phyloP scores from a whole-genome alignment of 2,329 filamentous ascomycete genomes.

The Verticillium dahliae region DNA sequence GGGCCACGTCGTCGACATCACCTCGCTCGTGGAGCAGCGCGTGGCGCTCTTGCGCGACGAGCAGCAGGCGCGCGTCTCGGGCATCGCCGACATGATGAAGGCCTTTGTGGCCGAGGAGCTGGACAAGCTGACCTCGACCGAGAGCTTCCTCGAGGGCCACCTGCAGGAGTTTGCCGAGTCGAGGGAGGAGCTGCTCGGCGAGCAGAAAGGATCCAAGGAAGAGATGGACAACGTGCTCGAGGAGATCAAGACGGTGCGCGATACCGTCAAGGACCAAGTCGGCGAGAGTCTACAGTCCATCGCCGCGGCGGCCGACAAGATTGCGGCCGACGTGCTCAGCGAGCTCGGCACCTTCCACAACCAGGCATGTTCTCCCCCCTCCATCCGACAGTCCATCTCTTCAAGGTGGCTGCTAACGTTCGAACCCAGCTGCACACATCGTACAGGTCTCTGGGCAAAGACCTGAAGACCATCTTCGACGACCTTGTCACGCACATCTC shows the following conservation, averaged over 20 bases:
- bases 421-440: constrained; percentile 66
- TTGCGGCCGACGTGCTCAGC: constrained; percentile 80
- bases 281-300: constrained; percentile 79
- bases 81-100: constrained; percentile 66
- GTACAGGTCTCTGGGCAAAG: constrained; percentile 74
- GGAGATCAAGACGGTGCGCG: constrained; percentile 83
- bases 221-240: constrained; percentile 89
- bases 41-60: constrained; percentile 66
- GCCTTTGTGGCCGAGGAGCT: constrained; percentile 71
- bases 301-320: constrained; percentile 76
- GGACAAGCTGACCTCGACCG: constrained; percentile 61
- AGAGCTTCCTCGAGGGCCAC: constrained; percentile 64
- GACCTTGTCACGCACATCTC: constrained; percentile 68
- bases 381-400: not conserved
- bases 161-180: constrained; percentile 61
- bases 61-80: constrained; percentile 64
- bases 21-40: constrained; percentile 67
- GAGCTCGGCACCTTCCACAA: constrained; percentile 81
- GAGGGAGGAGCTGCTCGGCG: constrained; percentile 59
- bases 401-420: not conserved
- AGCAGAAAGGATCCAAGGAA: constrained; percentile 64
- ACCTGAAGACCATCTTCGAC: constrained; percentile 83
- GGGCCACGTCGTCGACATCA: constrained; percentile 68
- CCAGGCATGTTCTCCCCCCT: constrained; percentile 37
- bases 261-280: constrained; percentile 81